Evolutionary conservation across 208 protist genomes (phyloP).

Genomic region (Balamuthia mandrillaris): DNA sequence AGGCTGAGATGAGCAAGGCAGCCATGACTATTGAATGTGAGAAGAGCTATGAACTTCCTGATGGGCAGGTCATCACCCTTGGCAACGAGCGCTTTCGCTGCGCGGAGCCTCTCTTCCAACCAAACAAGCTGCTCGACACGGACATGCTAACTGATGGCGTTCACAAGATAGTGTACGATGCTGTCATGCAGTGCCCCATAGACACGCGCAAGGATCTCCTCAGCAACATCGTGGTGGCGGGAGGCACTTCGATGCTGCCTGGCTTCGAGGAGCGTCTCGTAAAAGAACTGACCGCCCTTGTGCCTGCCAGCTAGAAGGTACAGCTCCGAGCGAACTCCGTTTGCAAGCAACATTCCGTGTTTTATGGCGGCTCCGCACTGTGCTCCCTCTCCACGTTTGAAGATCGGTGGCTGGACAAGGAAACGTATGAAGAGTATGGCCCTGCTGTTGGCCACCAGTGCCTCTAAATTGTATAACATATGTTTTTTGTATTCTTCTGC

Average conservation of each 20-base stretch:
- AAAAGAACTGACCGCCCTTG: slow-evolving; percentile 90
- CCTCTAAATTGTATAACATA: too few relatives aligned
- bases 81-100: slow-evolving; percentile 81
- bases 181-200: slow-evolving; percentile 93
- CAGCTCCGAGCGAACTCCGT: slow-evolving; percentile 52
- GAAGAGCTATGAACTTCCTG: slow-evolving; percentile 85
- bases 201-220: slow-evolving; percentile 92
- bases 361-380: slow-evolving; percentile 78
- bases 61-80: slow-evolving; percentile 80
- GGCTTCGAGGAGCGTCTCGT: slow-evolving; percentile 90
- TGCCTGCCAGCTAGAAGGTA: slow-evolving; percentile 90
- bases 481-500: too few relatives aligned
- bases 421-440: slow-evolving; percentile 97
- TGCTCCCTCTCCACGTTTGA: slow-evolving; percentile 54
- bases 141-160: slow-evolving; percentile 89
- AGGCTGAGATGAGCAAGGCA: slow-evolving; percentile 87
- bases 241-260: slow-evolving; percentile 88
- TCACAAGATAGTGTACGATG: slow-evolving; percentile 92
- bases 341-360: slow-evolving; percentile 72
- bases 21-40: background rate
- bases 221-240: slow-evolving; percentile 90
- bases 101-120: slow-evolving; percentile 95
- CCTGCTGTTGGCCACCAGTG: slow-evolving; percentile 96
- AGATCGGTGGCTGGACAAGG: slow-evolving; percentile 96
- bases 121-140: slow-evolving; percentile 76